Evolutionary conservation across 2,329 filamentous ascomycete genomes (phyloP).

Genomic region (Juglanconis oblonga): DNA sequence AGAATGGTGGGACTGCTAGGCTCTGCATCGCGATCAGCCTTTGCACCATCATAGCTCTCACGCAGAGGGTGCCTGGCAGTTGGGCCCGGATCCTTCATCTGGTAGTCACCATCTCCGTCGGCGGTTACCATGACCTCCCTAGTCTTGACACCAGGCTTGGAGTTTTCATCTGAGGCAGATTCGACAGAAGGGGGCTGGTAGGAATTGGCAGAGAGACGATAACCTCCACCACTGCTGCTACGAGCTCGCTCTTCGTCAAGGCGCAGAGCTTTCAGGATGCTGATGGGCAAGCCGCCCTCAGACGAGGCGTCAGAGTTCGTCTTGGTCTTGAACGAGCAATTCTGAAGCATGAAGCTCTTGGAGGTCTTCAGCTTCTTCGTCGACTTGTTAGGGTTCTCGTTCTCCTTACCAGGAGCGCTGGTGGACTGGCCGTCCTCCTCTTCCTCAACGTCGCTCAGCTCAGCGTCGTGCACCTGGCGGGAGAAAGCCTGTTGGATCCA

Average conservation of each 20-base stretch:
- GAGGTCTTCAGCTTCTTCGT: constrained; percentile 6
- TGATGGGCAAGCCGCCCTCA: not conserved
- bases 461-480: constrained; percentile 15
- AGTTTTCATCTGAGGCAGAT: not conserved
- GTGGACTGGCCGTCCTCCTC: constrained; percentile 1
- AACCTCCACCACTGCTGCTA: not conserved
- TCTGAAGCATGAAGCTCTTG: constrained; percentile 12
- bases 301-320: constrained; percentile 10
- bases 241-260: constrained; percentile 3
- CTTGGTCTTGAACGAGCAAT: constrained; percentile 10
- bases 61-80: not conserved
- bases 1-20: not conserved
- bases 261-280: constrained; percentile 3
- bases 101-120: not conserved
- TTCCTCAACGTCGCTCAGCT: constrained; percentile 16
- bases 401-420: constrained; percentile 13
- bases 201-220: constrained; percentile 1
- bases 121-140: not conserved
- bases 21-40: not conserved
- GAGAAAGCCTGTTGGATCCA: constrained; percentile 6
- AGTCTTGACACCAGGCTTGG: not conserved
- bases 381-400: not conserved
- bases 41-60: not conserved
- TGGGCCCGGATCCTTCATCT: not conserved
- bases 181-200: constrained; percentile 12